phyloP scores from a whole-genome alignment of 2,329 filamentous ascomycete species.

The Westerdykella aurantiaca region DNA sequence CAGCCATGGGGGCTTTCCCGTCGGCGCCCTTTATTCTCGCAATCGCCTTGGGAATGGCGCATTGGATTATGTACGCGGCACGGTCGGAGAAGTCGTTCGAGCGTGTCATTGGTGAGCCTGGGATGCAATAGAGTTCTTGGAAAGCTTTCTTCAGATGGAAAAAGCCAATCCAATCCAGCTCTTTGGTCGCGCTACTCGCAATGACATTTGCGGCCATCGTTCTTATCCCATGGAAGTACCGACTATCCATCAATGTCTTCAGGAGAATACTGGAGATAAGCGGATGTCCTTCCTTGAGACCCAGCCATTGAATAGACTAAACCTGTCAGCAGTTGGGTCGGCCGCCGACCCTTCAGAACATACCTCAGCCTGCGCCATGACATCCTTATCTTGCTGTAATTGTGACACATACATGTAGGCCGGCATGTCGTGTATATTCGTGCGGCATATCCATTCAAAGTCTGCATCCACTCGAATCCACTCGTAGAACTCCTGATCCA shows the following conservation, averaged over 20 bases:
- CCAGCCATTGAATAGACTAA: conserved; percentile 67
- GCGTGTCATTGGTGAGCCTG: conserved; percentile 68
- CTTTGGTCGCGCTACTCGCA: conserved; percentile 59
- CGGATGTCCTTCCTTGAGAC: conserved; percentile 61
- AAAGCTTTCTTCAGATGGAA: conserved; percentile 82
- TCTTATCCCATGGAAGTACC: conserved; percentile 92
- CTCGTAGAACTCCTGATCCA: conserved; percentile 95
- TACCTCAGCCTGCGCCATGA: conserved; percentile 72
- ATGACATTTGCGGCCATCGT: conserved; percentile 76
- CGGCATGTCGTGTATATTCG: conserved; percentile 69
- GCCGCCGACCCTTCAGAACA: not conserved
- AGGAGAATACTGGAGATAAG: conserved; percentile 85
- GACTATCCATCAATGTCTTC: conserved; percentile 80
- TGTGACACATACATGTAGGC: conserved; percentile 98
- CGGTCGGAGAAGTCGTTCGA: conserved; percentile 91
- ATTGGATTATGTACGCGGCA: conserved; percentile 76
- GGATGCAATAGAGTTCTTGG: conserved; percentile 79
- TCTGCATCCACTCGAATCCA: conserved; percentile 98
- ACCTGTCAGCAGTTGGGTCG: not conserved
- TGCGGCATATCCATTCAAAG: conserved; percentile 93
- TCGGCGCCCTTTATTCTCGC: conserved; percentile 68
- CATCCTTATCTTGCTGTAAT: conserved; percentile 91
- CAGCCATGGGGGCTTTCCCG: conserved; percentile 71
- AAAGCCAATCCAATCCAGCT: conserved; percentile 67
- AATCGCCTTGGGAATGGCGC: conserved; percentile 75